phyloP scores from a whole-genome alignment of 495 filamentous ascomycete species.

The Penicillium cataractarum region DNA sequence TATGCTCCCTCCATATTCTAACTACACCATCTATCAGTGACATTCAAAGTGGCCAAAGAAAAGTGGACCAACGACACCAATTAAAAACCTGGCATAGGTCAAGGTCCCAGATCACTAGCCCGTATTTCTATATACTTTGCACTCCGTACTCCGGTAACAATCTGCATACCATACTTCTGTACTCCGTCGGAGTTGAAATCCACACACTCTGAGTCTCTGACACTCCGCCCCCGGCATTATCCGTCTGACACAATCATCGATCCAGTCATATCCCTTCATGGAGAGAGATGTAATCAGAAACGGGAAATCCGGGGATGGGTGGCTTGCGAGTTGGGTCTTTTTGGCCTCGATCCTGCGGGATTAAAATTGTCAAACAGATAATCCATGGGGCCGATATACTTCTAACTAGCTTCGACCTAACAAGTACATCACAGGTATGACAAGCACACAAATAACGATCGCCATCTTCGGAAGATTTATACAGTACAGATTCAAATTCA shows the following conservation, averaged over 20 bases:
- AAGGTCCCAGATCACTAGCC: neutral
- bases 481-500: too few relatives aligned
- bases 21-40: too few relatives aligned
- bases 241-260: slow-evolving; percentile 9
- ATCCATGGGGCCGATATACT: neutral
- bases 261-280: slow-evolving; percentile 2
- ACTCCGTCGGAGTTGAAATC: neutral
- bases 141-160: too few relatives aligned
- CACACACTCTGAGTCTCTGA: neutral
- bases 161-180: too few relatives aligned
- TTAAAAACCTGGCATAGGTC: slow-evolving; percentile 22
- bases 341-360: neutral
- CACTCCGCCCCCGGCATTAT: neutral
- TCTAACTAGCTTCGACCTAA: neutral
- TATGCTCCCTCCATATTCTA: too few relatives aligned
- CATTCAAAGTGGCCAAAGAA: neutral
- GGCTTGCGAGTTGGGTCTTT: neutral
- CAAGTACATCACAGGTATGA: neutral
- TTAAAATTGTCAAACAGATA: too few relatives aligned
- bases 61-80: slow-evolving; percentile 16
- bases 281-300: neutral
- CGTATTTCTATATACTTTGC: neutral
- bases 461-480: neutral
- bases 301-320: slow-evolving; percentile 12
- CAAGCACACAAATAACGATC: neutral